Base-by-base conservation (phyloP, 2,329 filamentous ascomycete genomes). In the Curvularia sp. region DNA sequence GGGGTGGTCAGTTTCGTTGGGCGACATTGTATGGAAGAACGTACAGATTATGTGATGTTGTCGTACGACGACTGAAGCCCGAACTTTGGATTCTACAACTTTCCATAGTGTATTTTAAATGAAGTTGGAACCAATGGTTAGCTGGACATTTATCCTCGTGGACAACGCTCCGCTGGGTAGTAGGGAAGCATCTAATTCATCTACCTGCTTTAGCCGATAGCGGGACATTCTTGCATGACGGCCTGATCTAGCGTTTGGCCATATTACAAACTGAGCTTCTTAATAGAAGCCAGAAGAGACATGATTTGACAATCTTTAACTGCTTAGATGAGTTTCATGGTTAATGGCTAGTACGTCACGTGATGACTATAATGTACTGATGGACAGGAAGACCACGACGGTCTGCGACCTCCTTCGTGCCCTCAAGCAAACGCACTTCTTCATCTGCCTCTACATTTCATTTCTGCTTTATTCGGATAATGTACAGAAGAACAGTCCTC, bases 21-120 rank as follows among this genome's bases (percentile, higher is more conserved):
- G 53, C 53, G 27, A 49, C 39, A 45, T 15, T 5, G 28, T 27
- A 19, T 15, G 3, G 13, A 23, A 28, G 30, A 21, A 51, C 18
- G 6, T 15, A 83, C 85, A 1, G 84, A 76, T 5, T 80, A 78
- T 45, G 77, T 77, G 28, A 28, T 39, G 19, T 27, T 25, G 53
- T 49, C n/a, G 25, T 18, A 52, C 39, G 23, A 2, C 13, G 23
- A 27, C 8, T 7, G 23, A 21, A 23, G n/a, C 32, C 1, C 27
- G 30, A 3, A 36, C 23, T 27, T 27, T 38, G 21, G 32, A 10
- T 15, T 18, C 21, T 12, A 15, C 43, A 10, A 38, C n/a, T 10
- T 21, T 38, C 12, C 18, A n/a, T 25, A 38, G 18, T 27, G 12
- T n/a, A 25, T 10, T 25, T 12, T 15, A n/a, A 49, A 39, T 36